These are phyloP conservation scores for Fusarium pseudonygamai DNA, from an alignment of 2,329 filamentous ascomycete genomes.

Conservation along the genomic window DNA sequence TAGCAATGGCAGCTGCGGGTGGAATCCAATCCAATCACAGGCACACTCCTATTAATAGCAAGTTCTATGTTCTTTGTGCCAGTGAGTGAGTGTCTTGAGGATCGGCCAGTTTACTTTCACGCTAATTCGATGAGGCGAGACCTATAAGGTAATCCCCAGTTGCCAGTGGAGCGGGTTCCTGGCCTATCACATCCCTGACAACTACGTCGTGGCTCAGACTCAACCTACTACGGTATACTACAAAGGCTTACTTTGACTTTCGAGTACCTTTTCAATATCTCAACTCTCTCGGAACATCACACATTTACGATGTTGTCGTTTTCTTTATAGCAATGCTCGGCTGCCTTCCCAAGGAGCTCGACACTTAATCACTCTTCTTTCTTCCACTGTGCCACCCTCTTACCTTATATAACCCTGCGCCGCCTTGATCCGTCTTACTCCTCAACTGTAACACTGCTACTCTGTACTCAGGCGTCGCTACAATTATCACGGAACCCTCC, in stretches of 20 bases:
- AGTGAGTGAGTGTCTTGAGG: not conserved
- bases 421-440: not conserved
- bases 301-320: not conserved
- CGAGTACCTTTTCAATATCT: not conserved
- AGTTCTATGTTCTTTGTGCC: not conserved
- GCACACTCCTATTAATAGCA: no score
- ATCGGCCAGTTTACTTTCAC: not conserved
- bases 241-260: conserved; percentile 9
- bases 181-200: conserved; percentile 22
- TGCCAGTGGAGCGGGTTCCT: conserved; percentile 1
- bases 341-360: not conserved
- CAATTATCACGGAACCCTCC: not conserved
- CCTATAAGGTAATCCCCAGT: not conserved
- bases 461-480: not conserved
- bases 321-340: not conserved
- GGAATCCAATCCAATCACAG: not conserved
- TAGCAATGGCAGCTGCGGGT: not conserved
- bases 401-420: not conserved
- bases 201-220: conserved; percentile 25
- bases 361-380: not conserved
- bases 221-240: not conserved
- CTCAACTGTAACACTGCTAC: not conserved
- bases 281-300: not conserved
- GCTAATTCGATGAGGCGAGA: conserved; percentile 12
- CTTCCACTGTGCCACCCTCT: not conserved